Base-by-base conservation (phyloP, 1,284 basidiomycete genomes). In the Cutaneotrichosporon daszewskae region DNA sequence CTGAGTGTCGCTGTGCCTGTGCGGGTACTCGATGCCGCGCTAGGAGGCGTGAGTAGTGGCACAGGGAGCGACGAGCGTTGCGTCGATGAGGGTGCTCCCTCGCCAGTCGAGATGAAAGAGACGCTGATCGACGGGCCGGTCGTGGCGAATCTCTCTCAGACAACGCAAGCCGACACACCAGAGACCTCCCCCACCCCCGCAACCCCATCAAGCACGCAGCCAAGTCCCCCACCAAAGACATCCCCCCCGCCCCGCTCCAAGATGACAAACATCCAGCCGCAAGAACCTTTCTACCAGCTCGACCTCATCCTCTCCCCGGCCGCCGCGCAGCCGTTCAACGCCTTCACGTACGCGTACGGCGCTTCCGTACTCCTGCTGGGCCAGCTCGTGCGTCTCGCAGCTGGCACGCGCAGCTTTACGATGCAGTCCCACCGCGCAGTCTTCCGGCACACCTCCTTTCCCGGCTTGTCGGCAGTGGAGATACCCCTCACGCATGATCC, bases 211-310 rank as follows among this genome's bases (percentile, higher is more conserved):
- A 5, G 14, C 5, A 7, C 28, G 17, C n/a, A n/a, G n/a, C n/a
- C n/a, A n/a, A n/a, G n/a, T n/a, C n/a, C n/a, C n/a, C n/a, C n/a
- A n/a, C n/a, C n/a, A n/a, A n/a, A n/a, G n/a, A n/a, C n/a, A n/a
- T n/a, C n/a, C n/a, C 20, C 33, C 18, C 25, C 34, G 22, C 34
- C 6, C 20, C 12, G 13, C 14, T 13, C 14, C 17, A 28, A 3
- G 7, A 28, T n/a, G 26, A 12, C 26, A 17, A 4, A 17, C 7
- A 19, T 7, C 32, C 22, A 16, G 18, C 10, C 29, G 14, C 32
- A 11, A n/a, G 20, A 33, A 17, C 16, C 35, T 5, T 63, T 63
- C 51, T 63, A 53, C 44, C 62, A 65, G 33, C 39, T 65, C 41
- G 65, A 68, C 39, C 31, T 64, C 5, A 40, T 59, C 11, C 37